Evolutionary conservation across 73 alveolate genomes (phyloP), one percentile per base, ranked within the genome.

Genomic region (Effrenium voratum): DNA sequence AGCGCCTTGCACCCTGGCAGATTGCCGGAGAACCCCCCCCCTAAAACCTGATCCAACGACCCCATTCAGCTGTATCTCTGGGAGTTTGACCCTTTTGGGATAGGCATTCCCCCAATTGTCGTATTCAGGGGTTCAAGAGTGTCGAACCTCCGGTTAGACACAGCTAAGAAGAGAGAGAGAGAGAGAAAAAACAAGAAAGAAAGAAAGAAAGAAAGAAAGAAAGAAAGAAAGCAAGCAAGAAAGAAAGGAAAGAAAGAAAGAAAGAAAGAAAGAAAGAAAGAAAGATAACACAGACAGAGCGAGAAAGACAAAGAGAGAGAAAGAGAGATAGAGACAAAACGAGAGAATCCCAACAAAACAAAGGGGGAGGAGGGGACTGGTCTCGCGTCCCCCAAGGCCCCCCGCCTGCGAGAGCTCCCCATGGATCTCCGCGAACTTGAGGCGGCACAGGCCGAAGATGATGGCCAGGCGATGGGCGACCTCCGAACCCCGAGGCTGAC

Each of bases 381-480:
- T n/a, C n/a, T n/a, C n/a, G n/a, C n/a, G n/a, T n/a, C n/a, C n/a
- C n/a, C n/a, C n/a, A n/a, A n/a, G n/a, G n/a, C n/a, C n/a, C n/a
- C 8, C 30, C 2, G 95, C 95, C 95, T 99, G 99, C 0, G 99
- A 90, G 19, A 99, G 96, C 91, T 99, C 99, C 1, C 99, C 99
- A 84, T 99, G 99, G 49, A 99, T 99, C 99, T 99, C 99, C 19
- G 99, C 99, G 43, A 99, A 99, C 80, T 94, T 99, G 79, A 99
- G 99, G 46, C 99, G 99, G 90, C 98, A 99, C 84, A 99, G 99
- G 47, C 98, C 99, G 75, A 99, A 99, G 46, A 99, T 85, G 85
- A 99, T 93, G 44, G 98, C 52, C 80, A 99, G 82, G 66, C 99
- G 98, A 91, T 99, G 99, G 45, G 98, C 60, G 60, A 75, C 98